Base-by-base conservation (phyloP, 257 asterid genomes). In the Forsythia viridissima region DNA sequence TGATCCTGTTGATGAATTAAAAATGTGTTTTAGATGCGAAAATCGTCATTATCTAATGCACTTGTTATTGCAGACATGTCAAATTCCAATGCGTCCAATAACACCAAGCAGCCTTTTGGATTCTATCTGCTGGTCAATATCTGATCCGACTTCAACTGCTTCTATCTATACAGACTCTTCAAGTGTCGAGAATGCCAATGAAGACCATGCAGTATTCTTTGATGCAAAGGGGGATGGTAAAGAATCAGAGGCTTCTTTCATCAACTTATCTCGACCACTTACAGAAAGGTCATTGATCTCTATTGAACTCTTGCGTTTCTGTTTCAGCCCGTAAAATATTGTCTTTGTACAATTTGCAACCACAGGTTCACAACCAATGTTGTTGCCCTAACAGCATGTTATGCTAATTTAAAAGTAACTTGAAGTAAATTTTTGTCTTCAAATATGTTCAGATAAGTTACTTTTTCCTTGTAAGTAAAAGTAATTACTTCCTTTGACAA, bases 71-170 rank as follows among this genome's bases (percentile, higher is more conserved):
- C 92, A 93, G 99, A 93, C 92, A 20, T 91, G 96, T 68, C 98
- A 91, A 90, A 89, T 89, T 79, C 97, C 97, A 55, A 88, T 96
- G 9, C 93, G 92, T 69, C 97, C 93, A 78, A 90, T 96, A 80
- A 91, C 94, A 21, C 97, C 98, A 12, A 82, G 86, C 80, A 85
- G 86, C 84, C 97, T 96, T 77, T 80, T 96, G 90, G 97, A 96
- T 78, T 92, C 99, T 68, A 90, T 96, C 77, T 90, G 97, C 91
- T 96, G 99, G 99, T 85, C 99, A 51, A 84, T 93, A 84, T 96
- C 95, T 16, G 98, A 91, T 79, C 92, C 94, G 77, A 87, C 97
- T 70, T 92, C 92, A n/a, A 86, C 97, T 39, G 97, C 97, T 71
- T 82, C 97, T 69, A 88, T 91, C 66, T 91, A 92, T 79, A 83